phyloP scores from a whole-genome alignment of 345 rosid genomes.

The Gossypium longicalyx region DNA sequence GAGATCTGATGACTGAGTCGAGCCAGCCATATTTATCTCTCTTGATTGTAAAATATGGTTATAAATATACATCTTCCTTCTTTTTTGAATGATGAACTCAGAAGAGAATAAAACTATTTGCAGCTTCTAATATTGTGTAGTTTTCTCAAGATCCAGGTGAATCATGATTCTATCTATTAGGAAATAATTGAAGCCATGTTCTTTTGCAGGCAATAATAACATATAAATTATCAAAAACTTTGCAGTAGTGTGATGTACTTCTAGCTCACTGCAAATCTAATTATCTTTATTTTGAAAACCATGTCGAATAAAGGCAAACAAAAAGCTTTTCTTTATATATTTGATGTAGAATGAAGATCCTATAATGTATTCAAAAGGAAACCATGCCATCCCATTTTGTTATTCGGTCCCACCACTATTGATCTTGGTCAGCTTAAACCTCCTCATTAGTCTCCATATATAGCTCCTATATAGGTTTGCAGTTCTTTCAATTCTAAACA shows the following conservation, averaged over 20 bases:
- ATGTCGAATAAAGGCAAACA: neutral
- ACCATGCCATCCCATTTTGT: neutral
- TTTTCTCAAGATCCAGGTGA: too few relatives aligned
- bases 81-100: neutral
- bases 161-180: too few relatives aligned
- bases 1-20: neutral
- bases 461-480: too few relatives aligned
- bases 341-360: neutral
- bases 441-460: too few relatives aligned
- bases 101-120: neutral
- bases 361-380: neutral
- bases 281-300: neutral
- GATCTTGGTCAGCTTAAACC: neutral
- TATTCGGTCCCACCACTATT: neutral
- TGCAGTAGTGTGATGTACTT: neutral
- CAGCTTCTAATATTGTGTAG: too few relatives aligned
- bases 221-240: neutral
- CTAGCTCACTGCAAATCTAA: too few relatives aligned
- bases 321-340: neutral
- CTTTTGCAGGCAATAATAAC: neutral
- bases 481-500: neutral
- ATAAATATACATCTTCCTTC: neutral
- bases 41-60: neutral
- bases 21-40: neutral
- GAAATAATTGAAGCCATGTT: neutral